Evolutionary conservation across 805 yeast species (phyloP), one percentile per base, ranked within the genome.

Genomic region (Ogataea naganishii): DNA sequence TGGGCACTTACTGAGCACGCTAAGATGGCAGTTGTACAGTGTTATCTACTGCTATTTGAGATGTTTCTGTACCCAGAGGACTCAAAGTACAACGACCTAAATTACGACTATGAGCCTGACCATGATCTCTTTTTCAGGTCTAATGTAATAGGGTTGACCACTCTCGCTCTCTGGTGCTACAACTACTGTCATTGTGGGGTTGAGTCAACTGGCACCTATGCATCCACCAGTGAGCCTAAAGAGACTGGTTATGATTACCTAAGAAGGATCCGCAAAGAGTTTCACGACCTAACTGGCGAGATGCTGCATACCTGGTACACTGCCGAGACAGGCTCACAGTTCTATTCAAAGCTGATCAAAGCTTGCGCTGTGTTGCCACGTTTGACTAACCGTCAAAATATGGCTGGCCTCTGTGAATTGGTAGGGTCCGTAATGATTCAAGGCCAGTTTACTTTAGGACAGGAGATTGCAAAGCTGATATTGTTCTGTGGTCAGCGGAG

Each of bases 1-100:
- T 72, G 82, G 75, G 60, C 76, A 2, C 43, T 47, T 5, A 58
- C 67, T 7, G 34, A 49, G 10, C 64, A 59, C 37, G 81, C 78
- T 7, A 62, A 66, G 35, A 53, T 71, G 8, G 60, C 75, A 16
- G 69, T 71, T 7, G 58, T 77, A 23, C 81, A 80, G 46, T 76
- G 81, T 14, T 73, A 73, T 37, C 56, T 74, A 39, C 61, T 75
- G 33, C 43, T 80, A 17, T 72, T 70, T 55, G 84, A 79, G 44
- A 70, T 72, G 69, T 68, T 73, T 37, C 46, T 78, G 26, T 58
- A 64, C 8, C 76, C 73, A n/a, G 66, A 63, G 39, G 74, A 67
- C 38, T 49, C 60, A 10, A 37, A 41, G 15, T 58, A 52, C 24
- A n/a, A n/a, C n/a, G 69, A 66, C 23, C 56, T 56, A 25, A 58